phyloP scores from a whole-genome alignment of 495 filamentous ascomycete genomes.

The Pseudoneurospora amorphoporcata region DNA sequence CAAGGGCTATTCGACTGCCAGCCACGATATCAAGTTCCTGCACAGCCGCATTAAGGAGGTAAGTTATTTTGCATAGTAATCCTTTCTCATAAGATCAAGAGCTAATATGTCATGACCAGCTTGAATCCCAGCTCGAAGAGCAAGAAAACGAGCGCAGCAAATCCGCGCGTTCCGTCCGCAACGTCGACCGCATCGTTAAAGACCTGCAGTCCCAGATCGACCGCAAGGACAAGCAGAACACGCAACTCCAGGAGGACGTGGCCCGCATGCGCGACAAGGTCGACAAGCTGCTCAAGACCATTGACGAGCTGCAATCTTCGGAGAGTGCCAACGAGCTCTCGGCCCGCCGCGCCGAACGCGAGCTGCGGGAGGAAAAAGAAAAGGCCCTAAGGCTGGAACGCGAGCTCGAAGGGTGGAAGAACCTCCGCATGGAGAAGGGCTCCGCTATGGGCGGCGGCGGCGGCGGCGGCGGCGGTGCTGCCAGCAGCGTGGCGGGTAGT shows the following conservation, averaged over 20 bases:
- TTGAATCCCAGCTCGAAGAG: constrained; percentile 83
- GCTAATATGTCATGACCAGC: constrained; percentile 39
- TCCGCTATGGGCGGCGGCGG: constrained; percentile 18
- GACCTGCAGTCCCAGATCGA: constrained; percentile 91
- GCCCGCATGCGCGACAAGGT: constrained; percentile 76
- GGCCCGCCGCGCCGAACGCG: constrained; percentile 76
- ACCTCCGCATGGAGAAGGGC: constrained; percentile 53
- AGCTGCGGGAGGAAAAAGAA: constrained; percentile 82
- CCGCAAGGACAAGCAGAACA: constrained; percentile 74
- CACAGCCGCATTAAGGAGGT: constrained; percentile 95
- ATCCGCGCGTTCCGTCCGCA: constrained; percentile 78
- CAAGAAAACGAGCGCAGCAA: constrained; percentile 68
- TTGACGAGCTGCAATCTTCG: constrained; percentile 84
- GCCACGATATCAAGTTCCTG: constrained; percentile 90
- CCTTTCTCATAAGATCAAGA: constrained; percentile 4
- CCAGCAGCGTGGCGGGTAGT: constrained; percentile 18
- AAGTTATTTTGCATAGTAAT: constrained; percentile 20
- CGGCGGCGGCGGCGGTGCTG: constrained; percentile 14
- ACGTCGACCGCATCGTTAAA: constrained; percentile 88
- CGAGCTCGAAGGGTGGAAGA: constrained; percentile 81
- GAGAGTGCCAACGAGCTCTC: constrained; percentile 72
- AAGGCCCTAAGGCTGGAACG: constrained; percentile 72
- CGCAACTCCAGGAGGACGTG: constrained; percentile 72
- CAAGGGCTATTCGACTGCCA: constrained; percentile 87
- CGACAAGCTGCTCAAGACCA: constrained; percentile 75